A percentile compares a stretch with the other conserved stretches of the same genome.
Conservation (phyloP, 108 stramenopile genomes). For the Fistulifera pelliculosa region DNA sequence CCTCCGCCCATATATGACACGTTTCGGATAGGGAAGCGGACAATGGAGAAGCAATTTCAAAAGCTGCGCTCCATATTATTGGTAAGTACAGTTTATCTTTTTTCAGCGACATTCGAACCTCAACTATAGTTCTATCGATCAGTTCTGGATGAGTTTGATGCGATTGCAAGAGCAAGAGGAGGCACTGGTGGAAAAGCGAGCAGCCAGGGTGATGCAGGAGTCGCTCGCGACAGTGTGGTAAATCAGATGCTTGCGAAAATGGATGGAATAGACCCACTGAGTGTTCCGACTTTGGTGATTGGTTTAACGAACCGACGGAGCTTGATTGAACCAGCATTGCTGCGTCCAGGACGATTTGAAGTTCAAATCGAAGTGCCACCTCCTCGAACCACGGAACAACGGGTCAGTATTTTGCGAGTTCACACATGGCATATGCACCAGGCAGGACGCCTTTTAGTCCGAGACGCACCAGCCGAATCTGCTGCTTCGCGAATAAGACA, state of each 20-base stretch:
- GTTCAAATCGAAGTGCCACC: constrained; percentile 85
- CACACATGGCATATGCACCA: constrained; percentile 67
- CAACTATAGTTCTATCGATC: constrained; percentile 5
- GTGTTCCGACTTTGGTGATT: constrained; percentile 84
- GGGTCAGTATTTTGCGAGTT: constrained; percentile 67
- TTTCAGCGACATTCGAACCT: too few species aligned
- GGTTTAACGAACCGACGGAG: constrained; percentile 90
- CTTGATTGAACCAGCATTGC: constrained; percentile 74
- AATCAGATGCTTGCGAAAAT: constrained; percentile 91
- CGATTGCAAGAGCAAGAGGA: constrained; percentile 67
- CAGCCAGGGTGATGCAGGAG: constrained; percentile 87
- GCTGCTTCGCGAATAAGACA: constrained; percentile 22
- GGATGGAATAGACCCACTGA: constrained; percentile 84
- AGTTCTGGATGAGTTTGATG: constrained; percentile 94
- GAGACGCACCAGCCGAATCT: constrained; percentile 58
- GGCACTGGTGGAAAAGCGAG: constrained; percentile 10
- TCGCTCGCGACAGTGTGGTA: constrained; percentile 86
- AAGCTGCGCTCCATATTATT: constrained; percentile 23
- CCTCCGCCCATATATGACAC: constrained; percentile 72
- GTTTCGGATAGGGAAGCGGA: constrained; percentile 43
- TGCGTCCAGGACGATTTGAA: constrained; percentile 80
- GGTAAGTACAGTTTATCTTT: too few species aligned
- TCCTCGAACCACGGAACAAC: constrained; percentile 57
- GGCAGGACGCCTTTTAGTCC: constrained; percentile 63
- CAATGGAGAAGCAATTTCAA: constrained; percentile 47